Evolutionary conservation across 208 protist species (phyloP).

Genomic region (Leptomonas pyrrhocoris): DNA sequence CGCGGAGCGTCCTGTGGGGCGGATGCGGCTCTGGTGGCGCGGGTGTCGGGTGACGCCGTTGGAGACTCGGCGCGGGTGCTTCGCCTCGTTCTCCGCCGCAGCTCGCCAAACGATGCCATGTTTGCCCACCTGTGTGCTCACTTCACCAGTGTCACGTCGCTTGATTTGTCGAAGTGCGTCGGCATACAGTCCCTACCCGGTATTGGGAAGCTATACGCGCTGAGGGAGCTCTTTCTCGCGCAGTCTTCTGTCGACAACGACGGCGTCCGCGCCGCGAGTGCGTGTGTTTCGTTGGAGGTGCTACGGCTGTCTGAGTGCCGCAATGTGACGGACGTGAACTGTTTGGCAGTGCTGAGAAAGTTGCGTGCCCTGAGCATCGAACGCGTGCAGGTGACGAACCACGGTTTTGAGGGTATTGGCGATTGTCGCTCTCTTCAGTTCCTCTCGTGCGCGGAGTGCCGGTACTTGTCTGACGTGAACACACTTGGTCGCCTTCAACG

Average conservation of each 20-base stretch:
- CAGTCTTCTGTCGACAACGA: conserved; percentile 51
- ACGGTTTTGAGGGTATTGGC: conserved; percentile 57
- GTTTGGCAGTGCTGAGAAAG: conserved; percentile 36
- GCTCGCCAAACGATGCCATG: conserved; percentile 20
- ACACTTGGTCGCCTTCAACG: conserved; percentile 42
- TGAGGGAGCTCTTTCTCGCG: conserved; percentile 35
- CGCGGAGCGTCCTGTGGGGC: conserved; percentile 1
- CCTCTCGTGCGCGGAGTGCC: conserved; percentile 69
- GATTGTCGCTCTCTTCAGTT: conserved; percentile 45
- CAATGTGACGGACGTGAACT: conserved; percentile 59
- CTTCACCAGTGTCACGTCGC: conserved; percentile 24
- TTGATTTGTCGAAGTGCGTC: conserved; percentile 62
- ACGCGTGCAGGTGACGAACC: conserved; percentile 56
- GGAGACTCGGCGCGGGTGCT: conserved; percentile 5
- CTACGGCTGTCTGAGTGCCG: conserved; percentile 56
- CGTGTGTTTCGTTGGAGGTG: conserved; percentile 43
- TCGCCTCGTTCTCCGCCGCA: conserved; percentile 24
- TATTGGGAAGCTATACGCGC: conserved; percentile 31
- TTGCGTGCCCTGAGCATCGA: conserved; percentile 61
- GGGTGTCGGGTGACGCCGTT: too few relatives aligned
- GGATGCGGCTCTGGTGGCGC: neutral
- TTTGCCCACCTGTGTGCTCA: conserved; percentile 20
- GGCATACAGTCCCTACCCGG: conserved; percentile 40
- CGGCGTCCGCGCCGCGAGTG: conserved; percentile 40
- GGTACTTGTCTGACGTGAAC: conserved; percentile 68